Evolutionary conservation across 108 stramenopile species (phyloP).

Genomic region (Conticribra weissflogii): DNA sequence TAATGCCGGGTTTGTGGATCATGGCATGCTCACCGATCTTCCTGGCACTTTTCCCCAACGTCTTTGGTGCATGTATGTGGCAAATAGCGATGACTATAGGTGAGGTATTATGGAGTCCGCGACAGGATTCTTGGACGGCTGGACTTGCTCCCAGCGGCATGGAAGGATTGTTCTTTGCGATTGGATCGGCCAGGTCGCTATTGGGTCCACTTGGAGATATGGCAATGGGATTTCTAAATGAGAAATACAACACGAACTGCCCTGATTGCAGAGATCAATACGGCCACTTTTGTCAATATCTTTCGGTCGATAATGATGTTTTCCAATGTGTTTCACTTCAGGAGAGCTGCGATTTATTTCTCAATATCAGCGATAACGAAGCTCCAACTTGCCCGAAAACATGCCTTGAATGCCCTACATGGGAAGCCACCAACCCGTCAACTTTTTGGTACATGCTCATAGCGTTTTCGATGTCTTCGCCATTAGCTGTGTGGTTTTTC

Average conservation of each 20-base stretch:
- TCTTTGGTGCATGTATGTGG: slow-evolving; percentile 42
- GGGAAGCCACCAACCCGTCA: slow-evolving; percentile 42
- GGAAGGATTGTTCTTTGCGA: slow-evolving; percentile 52
- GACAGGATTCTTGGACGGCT: slow-evolving; percentile 37
- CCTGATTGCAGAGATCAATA: slow-evolving; percentile 37
- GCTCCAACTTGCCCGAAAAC: slow-evolving; percentile 37
- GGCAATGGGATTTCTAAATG: slow-evolving; percentile 38
- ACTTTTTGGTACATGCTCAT: slow-evolving; percentile 44
- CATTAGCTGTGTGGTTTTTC: slow-evolving; percentile 27
- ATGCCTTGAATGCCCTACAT: slow-evolving; percentile 47
- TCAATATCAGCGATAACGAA: background rate
- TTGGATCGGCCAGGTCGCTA: slow-evolving; percentile 24
- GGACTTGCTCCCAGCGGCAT: slow-evolving; percentile 44
- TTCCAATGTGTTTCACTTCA: slow-evolving; percentile 28
- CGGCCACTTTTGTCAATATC: slow-evolving; percentile 44
- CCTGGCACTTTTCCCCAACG: slow-evolving; percentile 11
- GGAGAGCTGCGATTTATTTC: slow-evolving; percentile 21
- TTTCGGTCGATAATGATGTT: slow-evolving; percentile 2
- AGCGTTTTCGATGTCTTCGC: slow-evolving; percentile 26
- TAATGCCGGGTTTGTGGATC: slow-evolving; percentile 18
- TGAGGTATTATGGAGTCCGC: slow-evolving; percentile 48
- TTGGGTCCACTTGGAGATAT: slow-evolving; percentile 36
- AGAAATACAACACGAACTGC: slow-evolving; percentile 43
- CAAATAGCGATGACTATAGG: slow-evolving; percentile 49
- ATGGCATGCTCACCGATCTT: slow-evolving; percentile 23